Evolutionary conservation across 2,329 filamentous ascomycete species (phyloP), one percentile per base, ranked within the genome.

Genomic region (Penicillium olsonii): DNA sequence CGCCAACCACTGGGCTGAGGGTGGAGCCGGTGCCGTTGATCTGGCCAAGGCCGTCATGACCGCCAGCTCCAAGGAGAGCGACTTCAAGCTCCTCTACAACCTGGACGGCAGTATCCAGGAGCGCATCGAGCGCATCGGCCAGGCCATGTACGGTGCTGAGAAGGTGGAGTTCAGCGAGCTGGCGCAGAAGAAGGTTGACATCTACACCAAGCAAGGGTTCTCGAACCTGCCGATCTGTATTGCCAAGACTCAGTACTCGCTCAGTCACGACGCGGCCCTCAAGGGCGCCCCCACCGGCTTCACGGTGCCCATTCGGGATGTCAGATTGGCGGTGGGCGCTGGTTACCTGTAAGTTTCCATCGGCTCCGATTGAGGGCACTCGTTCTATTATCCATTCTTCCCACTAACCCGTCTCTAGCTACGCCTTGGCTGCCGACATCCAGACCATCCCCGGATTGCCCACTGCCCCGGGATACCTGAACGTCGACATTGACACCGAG

Each of bases 161-260:
- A 85, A 84, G 52, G 91, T 97, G 53, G 90, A 96, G 74, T 94
- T 99, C 75, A 95, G 88, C 68, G 91, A 96, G 70, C 80, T 94
- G 43, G 94, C 94, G 0, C 90, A 95, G 77, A 90, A 91, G 77
- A 97, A 99, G 83, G 88, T 97, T 57, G 92, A 96, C 68, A 92
- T 87, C 7, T 99, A 97, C 75, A 92, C 88, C 26, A 84, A 84
- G 68, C 94, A 97, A 73, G 94, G 94, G 38, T 95, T 92, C 64
- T 88, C 87, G 18, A 90, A 96, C 71, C 78, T 99, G 57, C 94
- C 94, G 29, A 96, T 97, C 67, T 99, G 94, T 71, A 84, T 97
- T 58, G 94, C 94, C 55, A 99, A 99, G 85, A 99, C 94, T 12
- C 94, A 99, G 73, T 99, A 99, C 78, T 95, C 90, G 27, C 81